Conservation (phyloP, 2,329 filamentous ascomycete genomes). For the Anisogramma anomala region DNA sequence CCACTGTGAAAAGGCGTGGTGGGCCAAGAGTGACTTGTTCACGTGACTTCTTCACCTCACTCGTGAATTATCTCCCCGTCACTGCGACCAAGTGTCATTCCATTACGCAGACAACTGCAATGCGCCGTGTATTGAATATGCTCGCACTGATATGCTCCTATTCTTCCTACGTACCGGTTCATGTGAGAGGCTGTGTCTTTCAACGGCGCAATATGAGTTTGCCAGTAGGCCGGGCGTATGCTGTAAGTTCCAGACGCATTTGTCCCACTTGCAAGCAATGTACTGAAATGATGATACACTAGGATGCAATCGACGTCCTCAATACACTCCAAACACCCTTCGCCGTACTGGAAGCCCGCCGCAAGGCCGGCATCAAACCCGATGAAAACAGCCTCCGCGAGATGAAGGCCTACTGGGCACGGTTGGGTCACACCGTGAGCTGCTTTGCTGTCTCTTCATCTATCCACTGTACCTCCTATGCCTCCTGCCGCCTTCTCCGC, state of each 20-base stretch:
- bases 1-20: too few species aligned
- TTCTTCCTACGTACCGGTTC: not conserved
- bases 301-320: slow-evolving; percentile 78
- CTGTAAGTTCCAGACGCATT: slow-evolving; percentile 1
- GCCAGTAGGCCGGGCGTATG: slow-evolving; percentile 8
- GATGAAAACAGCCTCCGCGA: slow-evolving; percentile 62
- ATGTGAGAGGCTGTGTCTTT: not conserved
- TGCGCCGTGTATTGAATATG: slow-evolving; percentile 10
- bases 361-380: slow-evolving; percentile 59
- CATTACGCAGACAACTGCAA: slow-evolving; percentile 2
- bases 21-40: too few species aligned
- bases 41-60: not conserved
- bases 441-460: too few species aligned
- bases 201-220: slow-evolving; percentile 9
- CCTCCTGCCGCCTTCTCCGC: too few species aligned
- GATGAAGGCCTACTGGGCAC: slow-evolving; percentile 66
- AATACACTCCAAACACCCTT: slow-evolving; percentile 89
- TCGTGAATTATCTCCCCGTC: not conserved
- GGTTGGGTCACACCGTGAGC: slow-evolving; percentile 59
- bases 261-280: too few species aligned
- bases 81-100: too few species aligned
- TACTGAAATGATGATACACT: not conserved
- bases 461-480: too few species aligned
- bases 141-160: not conserved
- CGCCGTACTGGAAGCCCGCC: slow-evolving; percentile 64